phyloP scores from a whole-genome alignment of 2,329 filamentous ascomycete species.

The Tolypocladium ovalisporum region DNA sequence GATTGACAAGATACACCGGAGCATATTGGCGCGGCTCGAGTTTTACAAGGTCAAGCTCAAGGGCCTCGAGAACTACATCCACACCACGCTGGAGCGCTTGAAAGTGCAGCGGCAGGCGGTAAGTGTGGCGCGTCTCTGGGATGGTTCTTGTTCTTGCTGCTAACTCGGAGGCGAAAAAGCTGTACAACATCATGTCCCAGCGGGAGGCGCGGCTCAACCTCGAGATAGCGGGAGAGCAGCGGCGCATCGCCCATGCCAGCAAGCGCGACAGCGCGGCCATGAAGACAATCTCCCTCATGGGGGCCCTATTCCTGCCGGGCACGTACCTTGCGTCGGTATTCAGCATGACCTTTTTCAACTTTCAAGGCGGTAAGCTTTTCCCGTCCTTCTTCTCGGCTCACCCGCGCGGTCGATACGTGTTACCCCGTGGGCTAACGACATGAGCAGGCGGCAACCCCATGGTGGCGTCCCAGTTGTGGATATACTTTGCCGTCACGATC shows the following conservation, averaged over 20 bases:
- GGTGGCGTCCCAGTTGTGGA: conserved; percentile 35
- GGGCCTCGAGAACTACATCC: conserved; percentile 51
- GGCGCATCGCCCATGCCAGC: conserved; percentile 46
- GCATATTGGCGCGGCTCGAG: conserved; percentile 41
- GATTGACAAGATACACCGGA: conserved; percentile 36
- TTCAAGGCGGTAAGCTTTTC: conserved; percentile 30
- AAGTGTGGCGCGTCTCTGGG: conserved; percentile 13
- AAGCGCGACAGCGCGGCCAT: conserved; percentile 53
- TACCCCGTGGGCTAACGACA: neutral
- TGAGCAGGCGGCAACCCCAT: neutral
- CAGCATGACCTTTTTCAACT: conserved; percentile 58
- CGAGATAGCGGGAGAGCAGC: conserved; percentile 50
- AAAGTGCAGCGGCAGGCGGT: conserved; percentile 52
- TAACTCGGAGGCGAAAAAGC: conserved; percentile 23
- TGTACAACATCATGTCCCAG: conserved; percentile 57
- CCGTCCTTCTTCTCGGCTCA: neutral
- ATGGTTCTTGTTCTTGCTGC: neutral
- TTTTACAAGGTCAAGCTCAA: conserved; percentile 51
- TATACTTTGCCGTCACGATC: conserved; percentile 52
- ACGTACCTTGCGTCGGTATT: conserved; percentile 54
- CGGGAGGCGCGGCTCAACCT: conserved; percentile 54
- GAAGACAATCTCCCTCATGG: conserved; percentile 54
- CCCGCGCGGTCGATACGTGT: too few relatives aligned
- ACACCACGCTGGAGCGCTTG: conserved; percentile 49
- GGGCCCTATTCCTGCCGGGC: conserved; percentile 51